Evolutionary conservation across 345 rosid species (phyloP), one percentile per base, ranked within the genome.

Genomic region (Populus simonii): DNA sequence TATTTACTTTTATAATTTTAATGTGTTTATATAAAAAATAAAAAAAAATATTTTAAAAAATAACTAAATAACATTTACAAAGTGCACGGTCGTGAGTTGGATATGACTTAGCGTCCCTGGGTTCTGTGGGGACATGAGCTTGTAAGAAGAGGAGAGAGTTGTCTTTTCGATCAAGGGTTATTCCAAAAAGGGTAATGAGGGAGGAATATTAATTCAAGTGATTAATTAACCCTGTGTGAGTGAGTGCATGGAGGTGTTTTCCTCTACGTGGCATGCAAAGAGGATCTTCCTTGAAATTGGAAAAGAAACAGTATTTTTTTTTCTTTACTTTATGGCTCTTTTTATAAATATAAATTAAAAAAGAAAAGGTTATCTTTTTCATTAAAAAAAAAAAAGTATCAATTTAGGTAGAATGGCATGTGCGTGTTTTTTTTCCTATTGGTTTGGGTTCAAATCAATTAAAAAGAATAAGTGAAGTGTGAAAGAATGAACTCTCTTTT

Each of bases 241-340:
- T 13, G 70, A 61, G 65, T 51, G 22, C 17, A 51, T 16, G 33
- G 61, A 10, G 35, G 55, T 62, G 72, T 57, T 63, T 45, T 63
- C 35, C 15, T 43, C 29, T 13, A 72, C 82, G 80, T 82, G 82
- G 78, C 80, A 74, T 29, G 25, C 80, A 43, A 43, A 33, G 70
- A 68, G 75, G 70, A 78, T 75, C 82, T 76, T 82, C 75, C 79
- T 79, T 62, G 33, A 80, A 27, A 75, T 57, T 75, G 47, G 74
- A 39, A 77, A 78, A 80, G 59, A 74, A 8, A 27, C 25, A 9
- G 43, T 12, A 53, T 31, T 23, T 5, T 25, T 7, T 7, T 13
- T 16, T 16, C 33, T 66, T 36, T 63, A 13, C 7, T 43, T 43
- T 36, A 57, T 13, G 1, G 0, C 7, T 61, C 16, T 5, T 67